A percentile compares a stretch with the other conserved stretches of the same genome.
Evolutionary conservation across 2,329 filamentous ascomycete species (phyloP).

Genomic region (Bretziella fagacearum): DNA sequence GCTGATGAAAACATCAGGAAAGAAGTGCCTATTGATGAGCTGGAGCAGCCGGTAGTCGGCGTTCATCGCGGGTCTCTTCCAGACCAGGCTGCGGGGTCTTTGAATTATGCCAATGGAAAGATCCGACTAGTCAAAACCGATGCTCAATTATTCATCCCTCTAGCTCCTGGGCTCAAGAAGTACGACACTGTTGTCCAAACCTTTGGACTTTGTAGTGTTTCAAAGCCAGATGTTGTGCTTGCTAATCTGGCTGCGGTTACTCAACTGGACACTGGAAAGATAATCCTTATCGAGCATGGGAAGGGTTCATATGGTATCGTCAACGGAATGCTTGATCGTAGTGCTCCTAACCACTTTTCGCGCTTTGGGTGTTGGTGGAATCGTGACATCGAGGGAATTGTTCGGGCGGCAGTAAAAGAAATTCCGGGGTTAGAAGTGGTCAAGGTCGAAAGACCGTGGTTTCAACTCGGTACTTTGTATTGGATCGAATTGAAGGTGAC

Average conservation of each 20-base stretch:
- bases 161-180: slow-evolving; percentile 18
- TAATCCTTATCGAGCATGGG: slow-evolving; percentile 46
- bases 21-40: slow-evolving; percentile 23
- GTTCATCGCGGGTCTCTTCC: slow-evolving; percentile 17
- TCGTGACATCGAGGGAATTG: slow-evolving; percentile 39
- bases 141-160: slow-evolving; percentile 28
- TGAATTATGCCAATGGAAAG: slow-evolving; percentile 25
- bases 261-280: slow-evolving; percentile 38
- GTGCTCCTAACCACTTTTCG: slow-evolving; percentile 37
- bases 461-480: slow-evolving; percentile 40
- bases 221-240: slow-evolving; percentile 37
- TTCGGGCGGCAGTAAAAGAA: slow-evolving; percentile 30
- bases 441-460: slow-evolving; percentile 32
- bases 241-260: slow-evolving; percentile 35
- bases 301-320: slow-evolving; percentile 37
- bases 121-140: slow-evolving; percentile 34
- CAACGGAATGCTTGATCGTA: slow-evolving; percentile 38
- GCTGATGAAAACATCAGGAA: slow-evolving; percentile 35
- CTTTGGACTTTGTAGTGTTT: slow-evolving; percentile 47
- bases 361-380: slow-evolving; percentile 55
- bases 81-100: slow-evolving; percentile 13
- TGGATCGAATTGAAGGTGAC: slow-evolving; percentile 38
- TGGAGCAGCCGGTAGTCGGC: slow-evolving; percentile 25
- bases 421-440: slow-evolving; percentile 41
- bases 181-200: slow-evolving; percentile 50